phyloP scores from a whole-genome alignment of 345 rosid genomes.

The Salix brachista region DNA sequence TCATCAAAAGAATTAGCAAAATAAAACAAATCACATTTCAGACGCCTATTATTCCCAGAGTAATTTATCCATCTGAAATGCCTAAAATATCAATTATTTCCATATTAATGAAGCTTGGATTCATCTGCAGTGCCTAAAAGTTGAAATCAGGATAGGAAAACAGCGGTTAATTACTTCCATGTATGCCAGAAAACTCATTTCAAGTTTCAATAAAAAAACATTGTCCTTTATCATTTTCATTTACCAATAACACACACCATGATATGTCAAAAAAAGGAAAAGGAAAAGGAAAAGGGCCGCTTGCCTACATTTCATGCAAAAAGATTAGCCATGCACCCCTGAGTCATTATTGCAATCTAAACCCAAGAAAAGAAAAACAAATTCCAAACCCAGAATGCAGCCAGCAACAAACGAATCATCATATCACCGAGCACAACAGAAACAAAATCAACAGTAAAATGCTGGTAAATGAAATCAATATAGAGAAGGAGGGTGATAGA shows the following conservation, averaged over 20 bases:
- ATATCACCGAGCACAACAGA: constrained; percentile 5
- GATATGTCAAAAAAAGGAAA: too few relatives aligned
- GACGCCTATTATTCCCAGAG: not conserved
- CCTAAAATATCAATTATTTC: not conserved
- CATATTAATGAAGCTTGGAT: not conserved
- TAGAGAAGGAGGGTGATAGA: not conserved
- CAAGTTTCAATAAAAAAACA: constrained; percentile 6
- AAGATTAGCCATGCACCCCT: not conserved
- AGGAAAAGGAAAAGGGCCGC: not conserved
- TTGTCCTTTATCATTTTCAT: constrained; percentile 9
- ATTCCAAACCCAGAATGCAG: constrained; percentile 1
- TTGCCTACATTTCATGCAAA: constrained; percentile 18
- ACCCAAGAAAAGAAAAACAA: not conserved
- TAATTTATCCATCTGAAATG: not conserved
- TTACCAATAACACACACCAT: constrained; percentile 6
- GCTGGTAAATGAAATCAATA: not conserved
- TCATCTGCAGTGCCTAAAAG: not conserved
- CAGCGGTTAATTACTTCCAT: not conserved
- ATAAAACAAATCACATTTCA: not conserved
- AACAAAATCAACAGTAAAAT: not conserved
- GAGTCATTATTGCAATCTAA: constrained; percentile 1
- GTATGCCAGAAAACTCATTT: not conserved
- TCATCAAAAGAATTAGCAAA: not conserved
- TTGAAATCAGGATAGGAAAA: constrained; percentile 1
- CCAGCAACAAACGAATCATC: not conserved